Percentiles rank a stretch among this genome's conserved stretches.
Evolutionary conservation across 2,329 filamentous ascomycete species (phyloP).

Genomic region (Paecilomyces dactylethromorphus): DNA sequence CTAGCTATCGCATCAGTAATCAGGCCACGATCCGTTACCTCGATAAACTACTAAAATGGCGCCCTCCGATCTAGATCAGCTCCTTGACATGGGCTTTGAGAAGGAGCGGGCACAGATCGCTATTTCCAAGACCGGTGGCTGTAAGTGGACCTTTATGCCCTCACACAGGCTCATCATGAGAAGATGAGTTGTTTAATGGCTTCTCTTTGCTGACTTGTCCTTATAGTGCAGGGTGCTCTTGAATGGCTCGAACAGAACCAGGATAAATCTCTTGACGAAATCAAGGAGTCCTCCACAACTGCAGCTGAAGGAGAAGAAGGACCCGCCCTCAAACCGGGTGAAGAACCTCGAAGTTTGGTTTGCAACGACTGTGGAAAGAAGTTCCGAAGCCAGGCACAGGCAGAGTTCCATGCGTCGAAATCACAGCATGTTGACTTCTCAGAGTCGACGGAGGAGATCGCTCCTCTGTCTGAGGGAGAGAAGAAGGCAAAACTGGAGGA

Average conservation of each 20-base stretch:
- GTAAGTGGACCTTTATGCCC: conserved; percentile 45
- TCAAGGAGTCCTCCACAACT: conserved; percentile 52
- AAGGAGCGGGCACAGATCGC: conserved; percentile 74
- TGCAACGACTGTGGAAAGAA: conserved; percentile 95
- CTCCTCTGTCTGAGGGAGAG: conserved; percentile 84
- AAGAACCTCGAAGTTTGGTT: conserved; percentile 70
- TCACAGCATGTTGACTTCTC: conserved; percentile 87
- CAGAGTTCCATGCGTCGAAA: conserved; percentile 85
- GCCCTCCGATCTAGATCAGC: conserved; percentile 52
- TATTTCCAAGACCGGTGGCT: conserved; percentile 71
- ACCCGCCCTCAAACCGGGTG: conserved; percentile 62
- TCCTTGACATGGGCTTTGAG: conserved; percentile 72
- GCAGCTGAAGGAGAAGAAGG: conserved; percentile 52
- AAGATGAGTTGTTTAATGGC: conserved; percentile 3
- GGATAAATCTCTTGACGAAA: conserved; percentile 77
- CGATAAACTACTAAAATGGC: conserved; percentile 20
- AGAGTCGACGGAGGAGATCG: conserved; percentile 88
- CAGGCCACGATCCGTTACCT: neutral
- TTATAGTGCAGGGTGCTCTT: conserved; percentile 73
- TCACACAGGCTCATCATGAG: neutral
- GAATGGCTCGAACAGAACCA: conserved; percentile 94
- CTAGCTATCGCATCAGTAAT: neutral
- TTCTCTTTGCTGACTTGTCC: conserved; percentile 5
- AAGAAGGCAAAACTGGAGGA: conserved; percentile 75
- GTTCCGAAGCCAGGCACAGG: conserved; percentile 73